Evolutionary conservation across 208 protist species (phyloP).

Genomic region (Acanthamoeba lenticulata): DNA sequence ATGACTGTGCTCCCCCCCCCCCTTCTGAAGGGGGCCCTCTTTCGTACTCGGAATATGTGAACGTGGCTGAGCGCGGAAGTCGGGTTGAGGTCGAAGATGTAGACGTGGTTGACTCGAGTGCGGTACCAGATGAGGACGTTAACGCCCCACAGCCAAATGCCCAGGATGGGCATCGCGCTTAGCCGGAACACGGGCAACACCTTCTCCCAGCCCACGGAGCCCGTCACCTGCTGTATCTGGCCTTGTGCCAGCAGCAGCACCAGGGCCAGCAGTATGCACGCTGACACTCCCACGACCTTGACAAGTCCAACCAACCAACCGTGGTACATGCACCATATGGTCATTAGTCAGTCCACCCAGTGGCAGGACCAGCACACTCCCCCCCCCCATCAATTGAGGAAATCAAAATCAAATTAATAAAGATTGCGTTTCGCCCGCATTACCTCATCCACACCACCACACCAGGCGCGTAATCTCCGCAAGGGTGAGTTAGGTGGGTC

Average conservation of each 20-base stretch:
- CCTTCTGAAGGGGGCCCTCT: no score
- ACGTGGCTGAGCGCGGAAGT: constrained; percentile 37
- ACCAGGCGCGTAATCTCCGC: neutral
- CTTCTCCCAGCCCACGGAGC: neutral
- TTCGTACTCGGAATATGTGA: constrained; percentile 62
- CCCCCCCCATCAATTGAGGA: no score
- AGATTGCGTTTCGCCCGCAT: no score
- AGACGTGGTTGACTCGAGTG: constrained; percentile 70
- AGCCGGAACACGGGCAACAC: neutral
- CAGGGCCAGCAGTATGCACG: neutral
- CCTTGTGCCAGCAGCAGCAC: neutral
- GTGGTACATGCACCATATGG: no score
- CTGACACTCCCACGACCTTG: neutral
- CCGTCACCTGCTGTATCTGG: neutral
- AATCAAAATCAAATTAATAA: no score
- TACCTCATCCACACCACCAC: no score
- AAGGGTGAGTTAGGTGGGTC: neutral
- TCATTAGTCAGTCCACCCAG: no score
- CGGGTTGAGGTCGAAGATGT: constrained; percentile 76
- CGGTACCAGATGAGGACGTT: constrained; percentile 73
- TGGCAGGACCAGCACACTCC: no score
- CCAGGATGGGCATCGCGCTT: constrained; percentile 70
- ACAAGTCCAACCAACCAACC: neutral
- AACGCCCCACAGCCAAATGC: constrained; percentile 75
- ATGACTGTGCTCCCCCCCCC: no score